Evolutionary conservation across 257 asterid species (phyloP).

Genomic region (Coffea canephora): DNA sequence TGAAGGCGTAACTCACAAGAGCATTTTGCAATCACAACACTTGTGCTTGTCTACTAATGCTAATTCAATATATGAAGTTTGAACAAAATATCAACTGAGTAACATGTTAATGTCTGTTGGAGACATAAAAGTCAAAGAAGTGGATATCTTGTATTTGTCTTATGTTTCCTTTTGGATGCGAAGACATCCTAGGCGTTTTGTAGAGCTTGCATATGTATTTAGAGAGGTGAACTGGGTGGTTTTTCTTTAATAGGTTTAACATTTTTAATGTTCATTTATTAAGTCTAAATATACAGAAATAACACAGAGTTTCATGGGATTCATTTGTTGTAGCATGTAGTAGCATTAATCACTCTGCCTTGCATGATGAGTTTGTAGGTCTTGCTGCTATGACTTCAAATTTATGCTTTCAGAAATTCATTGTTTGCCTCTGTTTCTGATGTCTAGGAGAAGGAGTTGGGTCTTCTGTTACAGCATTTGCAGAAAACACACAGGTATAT

Average conservation of each 20-base stretch:
- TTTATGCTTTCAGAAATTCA: neutral
- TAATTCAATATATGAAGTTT: neutral
- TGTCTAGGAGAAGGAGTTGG: conserved; percentile 87
- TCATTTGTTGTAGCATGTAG: neutral
- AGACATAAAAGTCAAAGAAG: neutral
- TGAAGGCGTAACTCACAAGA: neutral
- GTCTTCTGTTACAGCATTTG: conserved; percentile 37
- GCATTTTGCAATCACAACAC: neutral
- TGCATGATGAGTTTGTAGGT: neutral
- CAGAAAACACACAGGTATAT: conserved; percentile 34
- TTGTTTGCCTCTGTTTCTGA: neutral
- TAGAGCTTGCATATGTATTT: neutral
- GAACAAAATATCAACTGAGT: neutral
- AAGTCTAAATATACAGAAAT: neutral
- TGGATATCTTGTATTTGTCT: neutral
- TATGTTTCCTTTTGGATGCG: neutral
- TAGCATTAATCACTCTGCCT: neutral
- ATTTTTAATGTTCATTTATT: neutral
- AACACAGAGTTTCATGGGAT: neutral
- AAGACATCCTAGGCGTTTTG: neutral
- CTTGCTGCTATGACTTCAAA: neutral
- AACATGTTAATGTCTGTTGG: neutral
- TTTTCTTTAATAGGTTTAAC: neutral
- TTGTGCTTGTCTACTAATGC: neutral
- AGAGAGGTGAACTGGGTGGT: neutral